Evolutionary conservation across 495 filamentous ascomycete genomes (phyloP), one percentile per base, ranked within the genome.

Genomic region (Parathielavia hyrcaniae): DNA sequence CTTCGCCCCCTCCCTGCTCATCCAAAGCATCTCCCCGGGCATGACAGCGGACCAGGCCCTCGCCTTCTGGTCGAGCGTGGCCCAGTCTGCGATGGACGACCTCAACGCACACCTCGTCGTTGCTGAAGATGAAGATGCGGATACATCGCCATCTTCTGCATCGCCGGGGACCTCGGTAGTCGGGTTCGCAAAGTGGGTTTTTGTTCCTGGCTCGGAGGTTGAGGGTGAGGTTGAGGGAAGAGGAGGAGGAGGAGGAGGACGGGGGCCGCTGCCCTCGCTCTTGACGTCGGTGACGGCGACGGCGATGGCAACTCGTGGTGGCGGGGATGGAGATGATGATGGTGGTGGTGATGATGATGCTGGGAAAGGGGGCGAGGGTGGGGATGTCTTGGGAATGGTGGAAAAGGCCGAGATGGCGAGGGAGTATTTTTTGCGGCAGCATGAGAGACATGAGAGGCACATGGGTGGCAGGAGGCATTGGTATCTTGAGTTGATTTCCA

Each of bases 401-500:
- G 10, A 10, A 0, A 17, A 50, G 10, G 10, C 12, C 8, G 34
- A 36, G 49, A 16, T 50, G n/a, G 49, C 49, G 19, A 20, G 3
- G 17, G 17, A 8, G 49, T 35, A 34, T 13, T 38, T 50, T 38
- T 8, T n/a, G 17, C 10, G 20, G 34, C 49, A 50, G 49, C 49
- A 68, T 0, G 59, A 26, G 8, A 68, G 59, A 50, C 70, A 73
- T 55, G 53, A 60, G 4, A 47, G 63, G 55, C 67, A 74, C 14
- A 71, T 75, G 68, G 63, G 38, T 9, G 62, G 45, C 9, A 63
- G 67, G 34, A 64, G 61, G 43, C 73, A 77, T 52, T 74, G 69
- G 67, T 73, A 71, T 53, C 64, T 83, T 3, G 76, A 82, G 46
- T 59, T 80, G 0, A 55, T 84, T 0, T 77, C 73, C 13, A 78